Percentiles rank a stretch among this genome's conserved stretches.
Conservation (phyloP, 2,329 filamentous ascomycete genomes). For the Aspergillus fischeri region DNA sequence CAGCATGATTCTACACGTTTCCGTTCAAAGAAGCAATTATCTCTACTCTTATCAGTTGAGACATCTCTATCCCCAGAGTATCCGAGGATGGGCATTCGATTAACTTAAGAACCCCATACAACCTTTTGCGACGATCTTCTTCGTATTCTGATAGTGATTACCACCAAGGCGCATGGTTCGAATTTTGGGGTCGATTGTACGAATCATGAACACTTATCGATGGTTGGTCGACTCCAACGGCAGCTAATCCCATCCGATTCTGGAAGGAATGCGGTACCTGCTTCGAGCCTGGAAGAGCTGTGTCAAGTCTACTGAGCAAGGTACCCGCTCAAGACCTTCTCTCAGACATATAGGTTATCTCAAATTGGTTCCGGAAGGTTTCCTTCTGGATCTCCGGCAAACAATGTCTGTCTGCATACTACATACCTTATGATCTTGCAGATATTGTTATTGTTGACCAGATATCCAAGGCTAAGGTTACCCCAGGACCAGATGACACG, state of each 20-base stretch:
- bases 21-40: background rate
- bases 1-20: background rate
- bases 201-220: background rate
- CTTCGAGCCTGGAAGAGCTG: background rate
- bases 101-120: background rate
- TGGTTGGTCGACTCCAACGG: background rate
- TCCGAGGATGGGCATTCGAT: background rate
- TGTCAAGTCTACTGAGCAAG: background rate
- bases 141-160: background rate
- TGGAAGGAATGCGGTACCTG: too few relatives aligned
- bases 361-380: background rate
- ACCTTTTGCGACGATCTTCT: background rate
- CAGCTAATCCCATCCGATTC: background rate
- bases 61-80: background rate
- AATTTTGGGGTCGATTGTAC: background rate
- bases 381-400: background rate
- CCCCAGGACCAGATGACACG: slow-evolving; percentile 12
- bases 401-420: background rate
- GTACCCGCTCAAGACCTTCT: background rate
- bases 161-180: background rate
- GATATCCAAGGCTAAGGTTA: background rate
- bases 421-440: too few relatives aligned
- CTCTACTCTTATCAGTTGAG: background rate
- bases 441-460: background rate
- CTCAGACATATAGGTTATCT: background rate